Percentiles rank a stretch among this genome's conserved stretches.
Conservation (phyloP, 2,329 filamentous ascomycete species). For the Ascomycota sp. region DNA sequence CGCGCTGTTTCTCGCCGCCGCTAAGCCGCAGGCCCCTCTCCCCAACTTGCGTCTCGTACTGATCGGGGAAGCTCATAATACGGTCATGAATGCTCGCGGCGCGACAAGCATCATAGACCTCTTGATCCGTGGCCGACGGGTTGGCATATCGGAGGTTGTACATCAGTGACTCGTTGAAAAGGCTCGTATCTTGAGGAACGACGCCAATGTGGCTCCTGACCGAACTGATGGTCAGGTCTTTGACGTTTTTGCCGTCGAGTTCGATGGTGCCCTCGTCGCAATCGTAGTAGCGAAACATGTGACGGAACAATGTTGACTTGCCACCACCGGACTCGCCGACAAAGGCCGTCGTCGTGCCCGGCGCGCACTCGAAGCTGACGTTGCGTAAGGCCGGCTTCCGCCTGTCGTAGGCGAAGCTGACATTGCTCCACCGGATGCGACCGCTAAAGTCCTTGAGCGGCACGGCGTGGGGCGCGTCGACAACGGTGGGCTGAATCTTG, state of each 20-base stretch:
- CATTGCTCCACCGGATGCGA: slow-evolving; percentile 67
- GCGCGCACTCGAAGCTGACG: slow-evolving; percentile 62
- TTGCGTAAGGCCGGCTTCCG: slow-evolving; percentile 68
- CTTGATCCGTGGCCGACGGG: slow-evolving; percentile 54
- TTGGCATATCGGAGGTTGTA: slow-evolving; percentile 87
- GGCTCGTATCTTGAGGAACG: slow-evolving; percentile 83
- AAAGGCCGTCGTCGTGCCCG: slow-evolving; percentile 84
- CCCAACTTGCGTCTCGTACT: slow-evolving; percentile 74
- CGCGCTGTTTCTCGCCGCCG: slow-evolving; percentile 80
- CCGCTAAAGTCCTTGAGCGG: slow-evolving; percentile 49
- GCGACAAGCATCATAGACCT: slow-evolving; percentile 60
- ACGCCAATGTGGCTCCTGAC: slow-evolving; percentile 78
- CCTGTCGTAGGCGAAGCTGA: slow-evolving; percentile 74
- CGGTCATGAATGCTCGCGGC: slow-evolving; percentile 85
- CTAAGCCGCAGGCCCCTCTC: slow-evolving; percentile 72
- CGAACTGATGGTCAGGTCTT: slow-evolving; percentile 80
- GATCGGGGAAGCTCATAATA: slow-evolving; percentile 70
- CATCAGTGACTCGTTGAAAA: slow-evolving; percentile 89
- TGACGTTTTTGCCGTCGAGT: slow-evolving; percentile 65
- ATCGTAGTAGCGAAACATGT: slow-evolving; percentile 95
- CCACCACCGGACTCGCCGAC: slow-evolving; percentile 93
- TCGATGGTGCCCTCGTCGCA: slow-evolving; percentile 56
- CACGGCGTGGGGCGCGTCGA: slow-evolving; percentile 46
- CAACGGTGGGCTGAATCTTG: slow-evolving; percentile 81
- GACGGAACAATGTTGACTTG: slow-evolving; percentile 87